Percentiles rank a stretch among this genome's conserved stretches.
These are phyloP conservation scores for Thuidium tamariscinum DNA, from an alignment of 225 moss, liverwort and hornwort species.

Conservation along the genomic window DNA sequence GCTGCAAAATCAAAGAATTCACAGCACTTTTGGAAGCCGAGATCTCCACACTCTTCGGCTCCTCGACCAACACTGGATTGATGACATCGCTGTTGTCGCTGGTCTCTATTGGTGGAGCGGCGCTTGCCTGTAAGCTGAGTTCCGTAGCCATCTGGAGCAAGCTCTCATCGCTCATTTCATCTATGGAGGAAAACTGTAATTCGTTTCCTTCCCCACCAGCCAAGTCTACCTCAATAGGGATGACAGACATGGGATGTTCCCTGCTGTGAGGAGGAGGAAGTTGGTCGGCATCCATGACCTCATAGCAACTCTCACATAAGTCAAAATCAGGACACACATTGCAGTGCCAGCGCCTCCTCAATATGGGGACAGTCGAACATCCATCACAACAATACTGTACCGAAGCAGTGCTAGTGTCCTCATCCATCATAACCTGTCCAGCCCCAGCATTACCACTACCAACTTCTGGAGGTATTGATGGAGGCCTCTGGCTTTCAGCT, in stretches of 20 bases:
- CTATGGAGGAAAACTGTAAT: conserved; percentile 88
- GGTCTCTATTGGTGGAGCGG: conserved; percentile 44
- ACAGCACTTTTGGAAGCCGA: conserved; percentile 98
- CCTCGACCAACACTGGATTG: conserved; percentile 45
- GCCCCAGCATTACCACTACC: conserved; percentile 68
- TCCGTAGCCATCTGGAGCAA: conserved; percentile 98
- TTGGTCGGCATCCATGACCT: conserved; percentile 98
- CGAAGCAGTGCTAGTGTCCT: conserved; percentile 83
- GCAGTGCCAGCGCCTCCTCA: conserved; percentile 98
- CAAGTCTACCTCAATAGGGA: conserved; percentile 82
- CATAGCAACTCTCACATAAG: conserved; percentile 97
- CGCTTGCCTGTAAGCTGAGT: conserved; percentile 86
- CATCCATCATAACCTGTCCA: conserved; percentile 93
- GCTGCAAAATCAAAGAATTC: conserved; percentile 86
- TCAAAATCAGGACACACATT: conserved; percentile 99
- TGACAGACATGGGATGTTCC: conserved; percentile 93
- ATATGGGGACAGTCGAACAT: conserved; percentile 92
- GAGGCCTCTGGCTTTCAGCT: conserved; percentile 65
- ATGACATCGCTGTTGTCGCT: conserved; percentile 39
- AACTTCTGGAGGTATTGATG: conserved; percentile 77
- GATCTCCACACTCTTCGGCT: conserved; percentile 58
- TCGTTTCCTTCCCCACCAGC: conserved; percentile 73
- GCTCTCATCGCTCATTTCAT: conserved; percentile 99
- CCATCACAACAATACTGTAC: conserved; percentile 99
- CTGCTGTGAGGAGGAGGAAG: conserved; percentile 95